Evolutionary conservation across 768 basidiomycete species (phyloP), one percentile per base, ranked within the genome.

Genomic region (Strobilomyces echinocephalus): DNA sequence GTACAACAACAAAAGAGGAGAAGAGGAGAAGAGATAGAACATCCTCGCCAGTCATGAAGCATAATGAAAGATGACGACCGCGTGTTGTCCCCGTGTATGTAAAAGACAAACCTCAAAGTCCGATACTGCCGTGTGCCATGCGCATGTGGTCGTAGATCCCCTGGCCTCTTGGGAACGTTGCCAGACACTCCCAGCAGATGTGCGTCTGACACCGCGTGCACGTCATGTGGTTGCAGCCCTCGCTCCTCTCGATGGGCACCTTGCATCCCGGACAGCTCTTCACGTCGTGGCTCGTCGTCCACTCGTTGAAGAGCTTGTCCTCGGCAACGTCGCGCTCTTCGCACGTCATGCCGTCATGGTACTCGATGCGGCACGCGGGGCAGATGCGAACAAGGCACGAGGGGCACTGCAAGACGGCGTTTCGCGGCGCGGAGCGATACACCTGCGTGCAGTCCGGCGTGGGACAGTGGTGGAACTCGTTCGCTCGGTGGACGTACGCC

Each of bases 181-280:
- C 69, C 65, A 87, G 60, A 65, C 89, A 92, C 21, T 81, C 81
- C 90, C 89, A 91, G 54, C 89, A 92, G 1, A 84, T 84, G 64
- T 92, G 89, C 0, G 85, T 83, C 59, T 80, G 77, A 65, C 89
- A 92, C 31, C 78, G 76, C 0, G 74, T 75, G 67, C 89, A 92
- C n/a, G 80, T 83, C 77, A 92, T 82, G 66, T 92, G 89, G 69
- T 92, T 87, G 68, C 89, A 92, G 0, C 89, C 89, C 56, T 82
- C 85, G 28, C 71, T 73, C 38, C 84, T 81, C 68, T 91, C 87
- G 58, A 92, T 90, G 7, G 79, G 75, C 8, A 79, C 76, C 50
- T 79, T 79, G 72, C 89, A 92, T 0, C 78, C 77, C 2, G 89
- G 89, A 65, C 89, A 92, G 31, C 75, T 72, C 72, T 90, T 87